A percentile compares a stretch with the other conserved stretches of the same genome.
Conservation (phyloP, 2,329 filamentous ascomycete species). For the Aspergillus quadricinctus region DNA sequence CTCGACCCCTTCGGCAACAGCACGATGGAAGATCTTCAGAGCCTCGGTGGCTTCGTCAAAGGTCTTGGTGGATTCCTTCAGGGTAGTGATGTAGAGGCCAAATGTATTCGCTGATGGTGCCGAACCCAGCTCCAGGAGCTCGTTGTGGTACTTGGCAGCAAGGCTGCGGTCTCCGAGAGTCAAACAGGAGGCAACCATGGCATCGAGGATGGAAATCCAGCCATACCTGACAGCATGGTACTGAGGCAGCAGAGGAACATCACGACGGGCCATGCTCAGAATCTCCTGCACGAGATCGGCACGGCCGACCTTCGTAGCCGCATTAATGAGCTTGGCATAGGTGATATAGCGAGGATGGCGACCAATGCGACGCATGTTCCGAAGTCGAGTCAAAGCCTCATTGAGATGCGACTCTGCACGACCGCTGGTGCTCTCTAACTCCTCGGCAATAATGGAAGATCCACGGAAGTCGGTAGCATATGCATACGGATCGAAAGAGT, state of each 20-base stretch:
- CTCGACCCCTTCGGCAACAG: conserved; percentile 88
- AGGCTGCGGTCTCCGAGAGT: conserved; percentile 73
- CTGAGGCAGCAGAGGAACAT: conserved; percentile 79
- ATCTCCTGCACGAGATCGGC: conserved; percentile 81
- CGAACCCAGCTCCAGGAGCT: conserved; percentile 83
- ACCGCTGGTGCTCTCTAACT: conserved; percentile 75
- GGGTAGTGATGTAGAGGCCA: conserved; percentile 96
- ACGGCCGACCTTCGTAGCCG: conserved; percentile 79
- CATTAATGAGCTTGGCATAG: conserved; percentile 90
- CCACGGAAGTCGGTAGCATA: conserved; percentile 89
- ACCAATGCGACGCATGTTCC: conserved; percentile 87
- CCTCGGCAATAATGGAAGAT: conserved; percentile 83
- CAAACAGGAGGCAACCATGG: conserved; percentile 91
- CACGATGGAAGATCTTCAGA: conserved; percentile 93
- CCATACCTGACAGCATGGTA: conserved; percentile 87
- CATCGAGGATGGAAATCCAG: conserved; percentile 93
- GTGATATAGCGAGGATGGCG: conserved; percentile 93
- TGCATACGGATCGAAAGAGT: conserved; percentile 86
- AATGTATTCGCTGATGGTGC: conserved; percentile 96
- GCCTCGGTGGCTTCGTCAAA: conserved; percentile 97
- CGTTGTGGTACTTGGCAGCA: conserved; percentile 84
- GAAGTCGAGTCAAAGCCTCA: conserved; percentile 77
- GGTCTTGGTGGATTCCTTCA: conserved; percentile 95
- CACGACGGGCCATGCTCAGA: conserved; percentile 79
- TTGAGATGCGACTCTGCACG: conserved; percentile 69